Percentiles rank a stretch among this genome's conserved stretches.
Conservation (phyloP, 768 basidiomycete species). For the Cystobasidium ongulense region DNA sequence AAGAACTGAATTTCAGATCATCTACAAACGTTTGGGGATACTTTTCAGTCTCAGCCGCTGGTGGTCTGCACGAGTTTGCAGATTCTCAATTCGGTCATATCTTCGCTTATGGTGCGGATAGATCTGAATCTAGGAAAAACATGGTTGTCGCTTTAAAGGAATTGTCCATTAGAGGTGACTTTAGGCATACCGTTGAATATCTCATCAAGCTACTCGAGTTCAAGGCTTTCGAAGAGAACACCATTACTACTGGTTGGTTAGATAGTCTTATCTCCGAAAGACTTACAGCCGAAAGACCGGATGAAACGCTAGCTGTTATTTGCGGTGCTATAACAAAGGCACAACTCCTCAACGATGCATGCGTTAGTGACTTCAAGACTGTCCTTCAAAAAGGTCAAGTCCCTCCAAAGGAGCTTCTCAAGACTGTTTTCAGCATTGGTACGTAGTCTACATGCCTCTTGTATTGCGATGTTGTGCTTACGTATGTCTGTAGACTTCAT, state of each 20-base stretch:
- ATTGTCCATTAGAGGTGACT: slow-evolving; percentile 95
- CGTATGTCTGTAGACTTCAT: slow-evolving; percentile 36
- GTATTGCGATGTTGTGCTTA: neutral
- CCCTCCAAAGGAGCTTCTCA: slow-evolving; percentile 83
- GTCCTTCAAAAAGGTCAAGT: slow-evolving; percentile 97
- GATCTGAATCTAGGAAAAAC: slow-evolving; percentile 89
- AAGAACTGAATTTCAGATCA: slow-evolving; percentile 98
- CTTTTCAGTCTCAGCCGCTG: slow-evolving; percentile 90
- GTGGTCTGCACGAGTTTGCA: slow-evolving; percentile 96
- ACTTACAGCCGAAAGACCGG: slow-evolving; percentile 93
- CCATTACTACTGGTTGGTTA: slow-evolving; percentile 96
- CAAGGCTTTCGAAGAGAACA: slow-evolving; percentile 92
- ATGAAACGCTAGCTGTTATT: slow-evolving; percentile 81
- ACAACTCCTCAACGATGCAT: slow-evolving; percentile 76
- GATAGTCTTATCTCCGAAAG: slow-evolving; percentile 94
- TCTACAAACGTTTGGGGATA: slow-evolving; percentile 99
- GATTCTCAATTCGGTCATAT: slow-evolving; percentile 99
- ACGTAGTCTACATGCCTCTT: neutral
- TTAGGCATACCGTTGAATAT: slow-evolving; percentile 97
- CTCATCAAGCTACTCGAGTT: slow-evolving; percentile 94
- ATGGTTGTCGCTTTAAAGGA: slow-evolving; percentile 99
- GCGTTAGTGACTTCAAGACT: slow-evolving; percentile 85
- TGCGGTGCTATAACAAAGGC: slow-evolving; percentile 96
- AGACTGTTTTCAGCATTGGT: slow-evolving; percentile 91
- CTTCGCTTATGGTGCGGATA: slow-evolving; percentile 86